phyloP scores from a whole-genome alignment of 139 green algal genomes.

The Auxenochlorella pyrenoidosa region DNA sequence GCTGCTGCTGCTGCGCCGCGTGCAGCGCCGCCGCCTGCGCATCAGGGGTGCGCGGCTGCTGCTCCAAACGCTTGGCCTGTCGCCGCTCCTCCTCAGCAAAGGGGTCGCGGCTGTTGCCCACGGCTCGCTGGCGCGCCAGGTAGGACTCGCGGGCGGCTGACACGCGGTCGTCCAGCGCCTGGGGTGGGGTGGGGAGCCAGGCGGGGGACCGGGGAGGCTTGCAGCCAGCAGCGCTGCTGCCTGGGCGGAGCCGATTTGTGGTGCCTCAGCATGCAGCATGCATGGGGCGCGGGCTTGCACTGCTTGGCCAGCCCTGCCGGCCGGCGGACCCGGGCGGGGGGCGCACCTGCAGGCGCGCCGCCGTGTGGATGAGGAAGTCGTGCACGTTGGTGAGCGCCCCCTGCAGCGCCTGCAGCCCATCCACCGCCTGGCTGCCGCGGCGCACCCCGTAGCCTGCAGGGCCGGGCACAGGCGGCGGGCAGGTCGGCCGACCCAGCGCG shows the following conservation, averaged over 20 bases:
- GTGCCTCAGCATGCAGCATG: background rate
- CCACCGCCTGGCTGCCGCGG: background rate
- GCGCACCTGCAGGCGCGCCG: constrained; percentile 47
- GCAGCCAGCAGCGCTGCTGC: background rate
- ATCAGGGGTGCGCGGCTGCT: constrained; percentile 34
- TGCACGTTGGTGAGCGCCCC: constrained; percentile 52
- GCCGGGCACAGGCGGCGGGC: no score
- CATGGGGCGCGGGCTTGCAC: background rate
- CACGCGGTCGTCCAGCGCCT: constrained; percentile 52
- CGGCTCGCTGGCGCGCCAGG: constrained; percentile 15
- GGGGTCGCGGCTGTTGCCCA: constrained; percentile 49
- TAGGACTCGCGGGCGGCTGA: constrained; percentile 18
- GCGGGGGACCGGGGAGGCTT: background rate
- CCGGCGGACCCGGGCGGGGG: background rate
- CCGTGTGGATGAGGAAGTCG: constrained; percentile 49
- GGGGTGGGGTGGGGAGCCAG: background rate
- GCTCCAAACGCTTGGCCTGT: background rate
- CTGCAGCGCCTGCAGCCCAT: constrained; percentile 41
- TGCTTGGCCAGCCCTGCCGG: background rate
- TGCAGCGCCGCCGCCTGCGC: constrained; percentile 10
- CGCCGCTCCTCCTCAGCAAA: constrained; percentile 41
- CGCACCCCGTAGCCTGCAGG: background rate
- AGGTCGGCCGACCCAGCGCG: no score
- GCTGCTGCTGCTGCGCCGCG: constrained; percentile 5
- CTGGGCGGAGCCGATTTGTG: no score